phyloP scores from a whole-genome alignment of 352 stramenopile genomes.

The Phytophthora ramorum region DNA sequence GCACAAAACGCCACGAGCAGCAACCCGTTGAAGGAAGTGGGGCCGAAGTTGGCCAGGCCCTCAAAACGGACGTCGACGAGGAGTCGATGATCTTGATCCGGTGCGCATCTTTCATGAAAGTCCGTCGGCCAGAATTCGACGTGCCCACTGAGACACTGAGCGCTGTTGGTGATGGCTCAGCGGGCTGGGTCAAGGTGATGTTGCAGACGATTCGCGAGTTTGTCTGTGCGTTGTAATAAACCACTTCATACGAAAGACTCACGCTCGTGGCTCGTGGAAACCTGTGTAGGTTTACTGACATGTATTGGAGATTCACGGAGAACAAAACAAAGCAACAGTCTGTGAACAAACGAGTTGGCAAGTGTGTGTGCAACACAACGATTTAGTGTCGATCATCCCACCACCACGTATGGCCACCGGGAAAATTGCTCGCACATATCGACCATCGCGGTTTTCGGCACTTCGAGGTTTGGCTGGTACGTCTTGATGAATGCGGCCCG shows the following conservation, averaged over 20 bases:
- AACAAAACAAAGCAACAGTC: too few species aligned
- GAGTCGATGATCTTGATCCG: conserved; percentile 27
- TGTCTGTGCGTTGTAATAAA: conserved; percentile 4
- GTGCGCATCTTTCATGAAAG: conserved; percentile 27
- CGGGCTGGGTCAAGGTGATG: conserved; percentile 24
- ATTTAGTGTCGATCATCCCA: background rate
- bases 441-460: background rate
- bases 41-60: background rate
- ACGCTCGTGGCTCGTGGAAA: too few species aligned
- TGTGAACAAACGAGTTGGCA: too few species aligned
- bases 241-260: background rate
- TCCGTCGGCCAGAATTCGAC: conserved; percentile 17
- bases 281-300: too few species aligned
- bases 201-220: conserved; percentile 22
- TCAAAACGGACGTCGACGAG: background rate
- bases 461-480: background rate
- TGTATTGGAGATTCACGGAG: too few species aligned
- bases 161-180: conserved; percentile 15
- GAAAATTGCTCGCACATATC: conserved; percentile 11
- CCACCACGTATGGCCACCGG: conserved; percentile 10
- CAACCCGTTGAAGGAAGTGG: background rate
- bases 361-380: too few species aligned
- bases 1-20: background rate
- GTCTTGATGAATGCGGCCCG: too few species aligned
- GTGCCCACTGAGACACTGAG: background rate